Base-by-base conservation (phyloP, 108 stramenopile genomes). In the Skeletonema potamos region DNA sequence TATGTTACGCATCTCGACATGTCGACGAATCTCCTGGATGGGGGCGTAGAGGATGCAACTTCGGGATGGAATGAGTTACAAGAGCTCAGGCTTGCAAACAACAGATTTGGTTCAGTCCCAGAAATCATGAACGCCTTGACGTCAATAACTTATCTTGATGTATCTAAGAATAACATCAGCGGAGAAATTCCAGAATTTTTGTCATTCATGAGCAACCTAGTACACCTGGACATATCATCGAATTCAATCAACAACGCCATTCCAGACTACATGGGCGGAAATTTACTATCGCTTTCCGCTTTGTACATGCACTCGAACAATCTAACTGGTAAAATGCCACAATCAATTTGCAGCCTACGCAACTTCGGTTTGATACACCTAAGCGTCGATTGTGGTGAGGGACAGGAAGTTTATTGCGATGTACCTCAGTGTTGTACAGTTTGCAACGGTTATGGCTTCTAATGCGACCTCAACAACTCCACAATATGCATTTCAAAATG, bases 211-310 rank as follows among this genome's bases (percentile, higher is more conserved):
- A 70, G 20, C n/a, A 55, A 66, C 27, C 34, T 66, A 3, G 58
- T 51, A 26, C 48, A 66, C 62, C 65, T 77, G 59, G 76, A 77
- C 36, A 34, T 77, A 37, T 64, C 76, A 27, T 22, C 26, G 34
- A 90, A 90, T 55, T 61, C 73, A 20, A 78, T 90, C 56, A 76
- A 77, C 18, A 82, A 84, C 12, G 58, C 76, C 17, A 83, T 90
- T 41, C 89, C 89, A 36, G 56, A 51, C 6, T 62, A 69, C 17
- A 51, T 82, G 34, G 32, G 64, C 3, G 78, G 73, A 0, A 62
- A 68, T 32, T 68, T 84, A 27, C 74, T 70, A 11, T 55, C 54
- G 10, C 56, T 85, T 6, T n/a, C 77, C 32, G 32, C 82, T 11
- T 55, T 90, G 22, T 75, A 76, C 28, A 70, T 90, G 58, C 84